These are phyloP conservation scores for Amylostereum areolatum DNA, from an alignment of 1,284 basidiomycete genomes.

Conservation along the genomic window DNA sequence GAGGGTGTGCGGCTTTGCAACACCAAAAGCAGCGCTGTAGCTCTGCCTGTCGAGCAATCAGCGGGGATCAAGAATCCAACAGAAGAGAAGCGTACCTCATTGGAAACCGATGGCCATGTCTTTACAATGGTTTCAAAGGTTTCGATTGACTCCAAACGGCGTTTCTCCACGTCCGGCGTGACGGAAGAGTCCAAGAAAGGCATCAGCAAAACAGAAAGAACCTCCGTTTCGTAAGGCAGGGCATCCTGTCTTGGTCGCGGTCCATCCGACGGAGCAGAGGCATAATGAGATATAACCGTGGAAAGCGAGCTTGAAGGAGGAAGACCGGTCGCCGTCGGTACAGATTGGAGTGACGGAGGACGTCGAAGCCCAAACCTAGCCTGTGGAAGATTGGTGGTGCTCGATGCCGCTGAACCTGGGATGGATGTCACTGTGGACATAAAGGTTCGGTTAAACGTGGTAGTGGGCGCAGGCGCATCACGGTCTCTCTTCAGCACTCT, in stretches of 20 bases:
- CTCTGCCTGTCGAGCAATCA: slow-evolving; percentile 31
- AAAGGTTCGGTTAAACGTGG: slow-evolving; percentile 44
- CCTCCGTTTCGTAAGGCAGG: slow-evolving; percentile 52
- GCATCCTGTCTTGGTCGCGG: slow-evolving; percentile 12
- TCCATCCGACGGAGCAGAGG: slow-evolving; percentile 25
- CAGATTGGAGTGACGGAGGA: slow-evolving; percentile 21
- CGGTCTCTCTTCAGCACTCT: slow-evolving; percentile 25
- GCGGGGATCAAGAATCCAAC: not conserved
- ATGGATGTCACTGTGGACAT: slow-evolving; percentile 36
- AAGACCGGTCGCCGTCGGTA: slow-evolving; percentile 18
- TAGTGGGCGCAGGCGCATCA: slow-evolving; percentile 25
- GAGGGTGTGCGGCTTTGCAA: slow-evolving; percentile 39
- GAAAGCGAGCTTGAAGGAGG: slow-evolving; percentile 34
- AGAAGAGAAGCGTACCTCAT: slow-evolving; percentile 31
- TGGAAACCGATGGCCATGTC: slow-evolving; percentile 47
- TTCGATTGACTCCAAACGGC: slow-evolving; percentile 52
- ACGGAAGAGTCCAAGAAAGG: slow-evolving; percentile 43
- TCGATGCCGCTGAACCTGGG: slow-evolving; percentile 18
- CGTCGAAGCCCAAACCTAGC: slow-evolving; percentile 25
- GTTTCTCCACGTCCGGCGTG: slow-evolving; percentile 35
- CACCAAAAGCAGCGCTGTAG: slow-evolving; percentile 64
- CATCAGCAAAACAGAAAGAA: slow-evolving; percentile 49
- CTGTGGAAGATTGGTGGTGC: slow-evolving; percentile 15
- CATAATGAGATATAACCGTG: slow-evolving; percentile 35
- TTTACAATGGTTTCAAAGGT: slow-evolving; percentile 51